Evolutionary conservation across 768 basidiomycete genomes (phyloP).

Genomic region (Lenzites betulinus): DNA sequence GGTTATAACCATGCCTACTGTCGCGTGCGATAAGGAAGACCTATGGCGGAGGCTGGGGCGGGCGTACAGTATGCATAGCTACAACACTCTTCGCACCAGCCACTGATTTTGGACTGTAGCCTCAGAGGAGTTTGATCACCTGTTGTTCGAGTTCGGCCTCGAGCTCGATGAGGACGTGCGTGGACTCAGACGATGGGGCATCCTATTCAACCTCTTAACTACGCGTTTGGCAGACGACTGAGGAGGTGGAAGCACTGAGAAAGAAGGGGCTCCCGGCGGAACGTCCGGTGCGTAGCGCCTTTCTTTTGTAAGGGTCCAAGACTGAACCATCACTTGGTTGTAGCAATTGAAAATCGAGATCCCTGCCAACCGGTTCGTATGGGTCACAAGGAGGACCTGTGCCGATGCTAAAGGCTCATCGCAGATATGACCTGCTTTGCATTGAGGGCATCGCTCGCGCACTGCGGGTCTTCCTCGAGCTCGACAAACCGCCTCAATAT

Average conservation of each 20-base stretch:
- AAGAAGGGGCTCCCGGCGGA: constrained; percentile 86
- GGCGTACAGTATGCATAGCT: constrained; percentile 57
- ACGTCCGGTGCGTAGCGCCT: constrained; percentile 60
- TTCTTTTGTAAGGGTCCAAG: not conserved
- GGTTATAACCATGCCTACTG: constrained; percentile 76
- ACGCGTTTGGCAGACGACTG: constrained; percentile 66
- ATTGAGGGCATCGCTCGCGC: constrained; percentile 93
- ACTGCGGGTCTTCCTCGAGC: constrained; percentile 79
- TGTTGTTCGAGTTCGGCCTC: constrained; percentile 96
- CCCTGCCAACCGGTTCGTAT: constrained; percentile 85
- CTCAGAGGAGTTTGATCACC: constrained; percentile 90
- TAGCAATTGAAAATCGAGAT: constrained; percentile 99
- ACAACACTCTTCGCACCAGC: constrained; percentile 4
- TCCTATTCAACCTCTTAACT: not conserved
- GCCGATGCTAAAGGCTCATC: constrained; percentile 12
- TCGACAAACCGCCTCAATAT: constrained; percentile 68
- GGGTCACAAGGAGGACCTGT: not conserved
- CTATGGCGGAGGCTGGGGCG: constrained; percentile 85
- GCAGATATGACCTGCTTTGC: constrained; percentile 95
- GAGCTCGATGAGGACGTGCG: constrained; percentile 97
- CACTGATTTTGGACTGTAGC: constrained; percentile 49
- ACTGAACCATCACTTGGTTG: constrained; percentile 12
- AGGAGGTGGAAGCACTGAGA: constrained; percentile 78
- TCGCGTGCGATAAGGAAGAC: constrained; percentile 94
- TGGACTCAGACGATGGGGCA: constrained; percentile 11